Percentiles rank a stretch among this genome's conserved stretches.
These are phyloP conservation scores for Tolypocladium inflatum DNA, from an alignment of 2,329 filamentous ascomycete species.

Conservation along the genomic window DNA sequence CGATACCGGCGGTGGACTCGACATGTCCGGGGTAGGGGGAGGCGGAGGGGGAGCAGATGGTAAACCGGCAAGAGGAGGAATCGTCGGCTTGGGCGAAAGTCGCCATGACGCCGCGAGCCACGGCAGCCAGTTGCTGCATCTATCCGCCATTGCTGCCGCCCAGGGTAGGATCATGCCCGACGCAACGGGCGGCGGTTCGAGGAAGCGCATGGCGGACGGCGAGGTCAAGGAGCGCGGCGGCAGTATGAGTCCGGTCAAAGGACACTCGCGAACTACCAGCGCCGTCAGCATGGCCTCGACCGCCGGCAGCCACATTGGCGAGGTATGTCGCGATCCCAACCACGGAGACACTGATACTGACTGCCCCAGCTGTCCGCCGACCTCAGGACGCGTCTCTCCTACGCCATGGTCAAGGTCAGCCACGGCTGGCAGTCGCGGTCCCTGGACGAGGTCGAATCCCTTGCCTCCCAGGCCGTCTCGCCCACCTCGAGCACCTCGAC, in stretches of 20 bases:
- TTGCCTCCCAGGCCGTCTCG: slow-evolving; percentile 60
- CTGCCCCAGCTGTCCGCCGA: slow-evolving; percentile 58
- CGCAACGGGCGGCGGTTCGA: slow-evolving; percentile 30
- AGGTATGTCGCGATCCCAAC: slow-evolving; percentile 43
- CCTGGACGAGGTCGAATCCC: slow-evolving; percentile 67
- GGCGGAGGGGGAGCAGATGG: background rate
- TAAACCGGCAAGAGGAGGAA: background rate
- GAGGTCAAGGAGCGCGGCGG: slow-evolving; percentile 48
- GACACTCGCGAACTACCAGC: slow-evolving; percentile 65
- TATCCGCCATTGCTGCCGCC: slow-evolving; percentile 48
- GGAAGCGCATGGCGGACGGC: slow-evolving; percentile 72
- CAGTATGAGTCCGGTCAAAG: slow-evolving; percentile 37
- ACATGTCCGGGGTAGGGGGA: background rate
- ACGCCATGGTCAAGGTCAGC: slow-evolving; percentile 89
- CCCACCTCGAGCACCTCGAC: slow-evolving; percentile 50
- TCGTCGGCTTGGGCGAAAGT: background rate
- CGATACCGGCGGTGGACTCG: slow-evolving; percentile 9
- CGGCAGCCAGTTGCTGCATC: slow-evolving; percentile 44
- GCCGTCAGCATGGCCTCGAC: slow-evolving; percentile 51
- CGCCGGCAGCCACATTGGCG: slow-evolving; percentile 62
- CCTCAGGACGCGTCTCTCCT: slow-evolving; percentile 75
- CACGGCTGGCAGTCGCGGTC: slow-evolving; percentile 77
- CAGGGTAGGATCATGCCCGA: slow-evolving; percentile 37
- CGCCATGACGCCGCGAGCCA: slow-evolving; percentile 24
- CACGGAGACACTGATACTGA: background rate